Evolutionary conservation across 371 early-diverging fungal species (phyloP).

Genomic region (Rhizomucor pusillus): DNA sequence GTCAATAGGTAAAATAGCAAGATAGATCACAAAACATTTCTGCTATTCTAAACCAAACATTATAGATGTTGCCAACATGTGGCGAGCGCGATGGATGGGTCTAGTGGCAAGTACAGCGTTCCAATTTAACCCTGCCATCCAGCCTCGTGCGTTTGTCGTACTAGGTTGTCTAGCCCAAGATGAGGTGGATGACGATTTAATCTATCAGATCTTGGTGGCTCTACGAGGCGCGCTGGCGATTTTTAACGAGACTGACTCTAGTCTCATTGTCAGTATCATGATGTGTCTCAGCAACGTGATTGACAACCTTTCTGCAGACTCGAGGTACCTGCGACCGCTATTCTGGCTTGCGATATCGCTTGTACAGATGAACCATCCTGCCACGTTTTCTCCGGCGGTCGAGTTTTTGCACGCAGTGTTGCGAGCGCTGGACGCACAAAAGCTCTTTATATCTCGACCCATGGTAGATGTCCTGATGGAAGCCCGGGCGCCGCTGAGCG

Average conservation of each 20-base stretch:
- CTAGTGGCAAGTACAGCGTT: constrained; percentile 91
- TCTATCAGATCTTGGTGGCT: constrained; percentile 87
- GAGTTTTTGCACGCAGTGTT: constrained; percentile 70
- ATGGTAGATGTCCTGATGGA: constrained; percentile 67
- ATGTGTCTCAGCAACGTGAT: constrained; percentile 86
- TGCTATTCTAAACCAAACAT: too few species aligned
- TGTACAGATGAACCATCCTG: constrained; percentile 82
- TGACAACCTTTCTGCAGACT: constrained; percentile 72
- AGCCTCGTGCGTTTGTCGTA: constrained; percentile 92
- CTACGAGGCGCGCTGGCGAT: constrained; percentile 80
- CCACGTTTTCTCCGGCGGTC: constrained; percentile 71
- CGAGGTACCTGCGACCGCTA: constrained; percentile 73
- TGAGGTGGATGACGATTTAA: constrained; percentile 83
- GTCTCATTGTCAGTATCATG: constrained; percentile 78
- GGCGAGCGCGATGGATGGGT: constrained; percentile 91
- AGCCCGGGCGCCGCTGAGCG: constrained; percentile 66
- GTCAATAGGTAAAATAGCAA: constrained; percentile 50
- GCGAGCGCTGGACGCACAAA: constrained; percentile 68
- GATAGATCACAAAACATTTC: neutral
- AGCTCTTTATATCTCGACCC: constrained; percentile 62
- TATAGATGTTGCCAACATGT: constrained; percentile 67
- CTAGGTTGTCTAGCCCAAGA: constrained; percentile 88
- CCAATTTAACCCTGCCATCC: constrained; percentile 89
- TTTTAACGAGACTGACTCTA: constrained; percentile 77
- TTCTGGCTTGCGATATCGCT: constrained; percentile 90